Conservation (phyloP, 2,329 filamentous ascomycete species). For the Didymella arachidicola region DNA sequence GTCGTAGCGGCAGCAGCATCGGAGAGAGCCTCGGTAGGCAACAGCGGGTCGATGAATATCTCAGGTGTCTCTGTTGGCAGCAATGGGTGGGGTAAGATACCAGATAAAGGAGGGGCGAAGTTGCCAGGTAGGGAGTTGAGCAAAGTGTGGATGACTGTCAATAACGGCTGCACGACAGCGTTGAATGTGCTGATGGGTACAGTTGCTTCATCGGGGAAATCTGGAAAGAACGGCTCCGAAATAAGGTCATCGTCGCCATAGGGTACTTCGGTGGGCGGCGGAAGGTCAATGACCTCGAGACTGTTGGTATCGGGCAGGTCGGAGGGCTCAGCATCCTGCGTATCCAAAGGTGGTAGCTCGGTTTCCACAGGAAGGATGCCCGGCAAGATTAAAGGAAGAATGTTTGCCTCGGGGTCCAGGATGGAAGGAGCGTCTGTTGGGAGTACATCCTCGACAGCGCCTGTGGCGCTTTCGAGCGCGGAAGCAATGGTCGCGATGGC, state of each 20-base stretch:
- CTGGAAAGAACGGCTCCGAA: background rate
- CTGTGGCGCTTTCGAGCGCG: slow-evolving; percentile 6
- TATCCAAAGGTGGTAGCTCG: slow-evolving; percentile 3
- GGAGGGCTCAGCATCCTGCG: slow-evolving; percentile 1
- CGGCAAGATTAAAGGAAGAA: slow-evolving; percentile 12
- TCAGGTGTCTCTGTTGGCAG: slow-evolving; percentile 3
- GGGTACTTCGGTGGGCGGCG: slow-evolving; percentile 4
- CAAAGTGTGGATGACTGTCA: slow-evolving; percentile 14
- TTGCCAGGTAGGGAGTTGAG: slow-evolving; percentile 10
- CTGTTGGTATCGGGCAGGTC: slow-evolving; percentile 9
- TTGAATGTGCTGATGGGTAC: slow-evolving; percentile 18
- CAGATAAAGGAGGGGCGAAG: slow-evolving; percentile 2
- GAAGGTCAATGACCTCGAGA: slow-evolving; percentile 18
- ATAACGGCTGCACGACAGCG: slow-evolving; percentile 7
- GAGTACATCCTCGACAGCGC: background rate
- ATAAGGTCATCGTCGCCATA: background rate
- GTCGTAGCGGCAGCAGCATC: background rate
- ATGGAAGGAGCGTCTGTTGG: slow-evolving; percentile 1
- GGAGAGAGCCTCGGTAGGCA: slow-evolving; percentile 2
- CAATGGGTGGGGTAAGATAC: slow-evolving; percentile 10
- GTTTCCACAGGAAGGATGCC: slow-evolving; percentile 11
- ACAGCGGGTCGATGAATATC: slow-evolving; percentile 8
- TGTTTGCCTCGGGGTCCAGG: slow-evolving; percentile 2
- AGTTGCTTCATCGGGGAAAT: slow-evolving; percentile 8
- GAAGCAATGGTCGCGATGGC: background rate